Evolutionary conservation across 129 eudicot species (phyloP), one percentile per base, ranked within the genome.

Genomic region (Rutidosis leptorrhynchoides): DNA sequence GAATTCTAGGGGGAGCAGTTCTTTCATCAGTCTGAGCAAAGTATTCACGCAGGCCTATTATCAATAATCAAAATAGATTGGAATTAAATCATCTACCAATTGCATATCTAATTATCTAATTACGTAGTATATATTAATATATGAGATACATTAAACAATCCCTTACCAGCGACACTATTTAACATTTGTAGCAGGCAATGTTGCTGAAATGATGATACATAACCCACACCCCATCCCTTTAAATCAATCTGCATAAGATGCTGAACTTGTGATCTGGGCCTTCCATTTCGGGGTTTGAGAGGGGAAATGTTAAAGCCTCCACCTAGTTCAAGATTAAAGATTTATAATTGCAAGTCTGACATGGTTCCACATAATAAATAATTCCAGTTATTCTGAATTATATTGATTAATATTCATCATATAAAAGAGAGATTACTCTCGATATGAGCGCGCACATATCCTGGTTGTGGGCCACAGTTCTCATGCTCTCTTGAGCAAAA

Each of bases 181-280:
- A 93, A 89, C 96, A 93, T 82, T 77, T 89, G 99, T 69, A 93
- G 86, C 49, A 93, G 82, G 75, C 99, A 88, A 72, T 89, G 88
- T 65, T 93, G 99, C 84, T 93, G 99, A 82, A 89, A 93, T 35
- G 87, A 89, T 67, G 96, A 76, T 17, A 93, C 21, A 74, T 93
- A 89, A 65, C 96, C 94, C 67, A 89, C 95, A 7, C 95, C 99
- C 99, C 99, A 93, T 30, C 99, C 99, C 76, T 89, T 89, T 40
- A 93, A 67, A 77, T 93, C 99, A 72, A 93, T 86, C 72, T 93
- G 99, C 99, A 93, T 93, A 59, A 93, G 90, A 82, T 93, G 96
- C 65, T 93, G 95, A 45, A 93, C 99, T 76, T 86, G 96, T 21
- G 99, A 74, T 74, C 99, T 78, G 22, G 99, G 99, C 77, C 90